These are phyloP conservation scores for Flammula alnicola DNA, from an alignment of 1,284 basidiomycete species.

Conservation along the genomic window DNA sequence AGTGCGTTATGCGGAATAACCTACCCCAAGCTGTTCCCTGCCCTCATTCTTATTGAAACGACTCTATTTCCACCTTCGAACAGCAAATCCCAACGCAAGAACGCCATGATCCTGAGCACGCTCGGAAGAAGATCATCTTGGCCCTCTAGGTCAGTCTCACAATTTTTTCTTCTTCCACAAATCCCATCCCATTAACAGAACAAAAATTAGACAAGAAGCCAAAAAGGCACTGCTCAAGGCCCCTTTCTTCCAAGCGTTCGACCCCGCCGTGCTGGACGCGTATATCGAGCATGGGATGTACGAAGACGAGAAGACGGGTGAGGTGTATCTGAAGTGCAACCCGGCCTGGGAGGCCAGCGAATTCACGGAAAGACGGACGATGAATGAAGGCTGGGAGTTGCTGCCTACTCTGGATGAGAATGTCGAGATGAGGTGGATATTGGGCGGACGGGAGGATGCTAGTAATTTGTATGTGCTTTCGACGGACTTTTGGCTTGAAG, in stretches of 20 bases:
- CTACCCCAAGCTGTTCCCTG: conserved; percentile 26
- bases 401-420: conserved; percentile 28
- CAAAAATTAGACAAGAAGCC: conserved; percentile 26
- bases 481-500: too few species aligned
- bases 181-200: background rate
- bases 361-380: conserved; percentile 24
- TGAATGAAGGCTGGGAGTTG: conserved; percentile 30
- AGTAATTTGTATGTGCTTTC: conserved; percentile 26
- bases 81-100: conserved; percentile 8
- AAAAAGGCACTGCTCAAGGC: conserved; percentile 22
- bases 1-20: conserved; percentile 25
- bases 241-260: conserved; percentile 26
- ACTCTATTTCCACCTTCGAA: conserved; percentile 24
- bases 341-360: conserved; percentile 29
- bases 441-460: conserved; percentile 27
- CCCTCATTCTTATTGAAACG: conserved; percentile 25
- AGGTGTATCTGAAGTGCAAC: conserved; percentile 25
- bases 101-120: conserved; percentile 17
- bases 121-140: conserved; percentile 27
- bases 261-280: conserved; percentile 24
- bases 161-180: background rate
- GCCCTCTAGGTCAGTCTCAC: conserved; percentile 23
- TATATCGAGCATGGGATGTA: conserved; percentile 27
- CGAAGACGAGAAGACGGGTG: conserved; percentile 23
- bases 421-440: conserved; percentile 28